These are phyloP conservation scores for Syncephalastrum sp. DNA, from an alignment of 371 early-diverging fungal genomes.

Conservation along the genomic window DNA sequence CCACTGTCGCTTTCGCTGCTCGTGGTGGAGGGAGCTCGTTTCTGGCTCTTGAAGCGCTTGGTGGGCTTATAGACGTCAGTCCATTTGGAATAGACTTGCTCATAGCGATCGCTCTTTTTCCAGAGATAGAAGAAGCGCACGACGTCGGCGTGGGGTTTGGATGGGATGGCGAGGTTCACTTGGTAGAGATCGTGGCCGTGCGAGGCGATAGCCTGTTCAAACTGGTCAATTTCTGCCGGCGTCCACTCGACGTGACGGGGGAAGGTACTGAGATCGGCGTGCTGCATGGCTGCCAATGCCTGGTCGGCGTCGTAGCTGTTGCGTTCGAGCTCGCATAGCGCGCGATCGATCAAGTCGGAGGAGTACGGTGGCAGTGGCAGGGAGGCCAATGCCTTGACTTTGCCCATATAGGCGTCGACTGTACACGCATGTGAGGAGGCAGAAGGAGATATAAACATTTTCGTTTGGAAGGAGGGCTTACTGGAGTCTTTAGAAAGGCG, in stretches of 20 bases:
- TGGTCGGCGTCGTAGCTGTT: slow-evolving; percentile 55
- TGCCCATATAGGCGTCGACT: slow-evolving; percentile 53
- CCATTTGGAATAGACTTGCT: slow-evolving; percentile 68
- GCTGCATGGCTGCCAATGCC: slow-evolving; percentile 55
- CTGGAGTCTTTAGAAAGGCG: slow-evolving; percentile 36
- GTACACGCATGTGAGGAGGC: slow-evolving; percentile 5
- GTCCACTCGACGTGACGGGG: slow-evolving; percentile 62
- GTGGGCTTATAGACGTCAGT: slow-evolving; percentile 68
- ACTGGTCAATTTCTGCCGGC: slow-evolving; percentile 52
- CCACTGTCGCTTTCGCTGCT: slow-evolving; percentile 24
- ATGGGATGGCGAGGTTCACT: slow-evolving; percentile 54
- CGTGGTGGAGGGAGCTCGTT: neutral
- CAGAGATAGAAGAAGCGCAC: slow-evolving; percentile 72
- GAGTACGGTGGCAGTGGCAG: slow-evolving; percentile 45
- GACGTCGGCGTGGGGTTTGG: slow-evolving; percentile 62
- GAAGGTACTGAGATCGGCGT: slow-evolving; percentile 51
- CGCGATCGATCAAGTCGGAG: slow-evolving; percentile 64
- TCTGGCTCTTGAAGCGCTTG: slow-evolving; percentile 43
- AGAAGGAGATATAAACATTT: neutral
- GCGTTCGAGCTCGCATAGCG: slow-evolving; percentile 56
- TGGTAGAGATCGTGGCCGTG: slow-evolving; percentile 73
- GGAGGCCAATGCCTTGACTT: slow-evolving; percentile 33
- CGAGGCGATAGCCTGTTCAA: slow-evolving; percentile 67
- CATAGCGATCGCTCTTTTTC: slow-evolving; percentile 74
- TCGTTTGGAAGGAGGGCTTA: slow-evolving; percentile 12